Evolutionary conservation across 192 early-diverging fungal genomes (phyloP).

Genomic region (Coemansia sp.): DNA sequence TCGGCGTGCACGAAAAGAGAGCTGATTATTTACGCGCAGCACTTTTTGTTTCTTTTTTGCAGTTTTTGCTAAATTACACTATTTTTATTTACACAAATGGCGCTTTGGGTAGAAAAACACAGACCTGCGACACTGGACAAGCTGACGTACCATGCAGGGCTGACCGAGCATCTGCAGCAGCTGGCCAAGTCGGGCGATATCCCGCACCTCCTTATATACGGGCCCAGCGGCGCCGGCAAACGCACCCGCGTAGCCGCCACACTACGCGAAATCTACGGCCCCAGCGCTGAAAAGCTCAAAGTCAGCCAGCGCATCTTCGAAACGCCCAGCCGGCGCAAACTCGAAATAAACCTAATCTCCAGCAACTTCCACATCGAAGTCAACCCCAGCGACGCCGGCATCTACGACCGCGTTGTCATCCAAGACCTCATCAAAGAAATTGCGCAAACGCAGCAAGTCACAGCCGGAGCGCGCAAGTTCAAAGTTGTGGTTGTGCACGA

Average conservation of each 20-base stretch:
- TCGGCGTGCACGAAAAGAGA: background rate
- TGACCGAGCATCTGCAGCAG: slow-evolving; percentile 71
- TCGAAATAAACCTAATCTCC: slow-evolving; percentile 81
- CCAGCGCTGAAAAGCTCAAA: slow-evolving; percentile 90
- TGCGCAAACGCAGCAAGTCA: slow-evolving; percentile 92
- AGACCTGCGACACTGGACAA: slow-evolving; percentile 78
- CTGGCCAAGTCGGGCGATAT: slow-evolving; percentile 81
- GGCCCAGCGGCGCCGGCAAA: slow-evolving; percentile 94
- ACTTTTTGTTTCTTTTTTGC: background rate
- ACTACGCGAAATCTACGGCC: slow-evolving; percentile 85
- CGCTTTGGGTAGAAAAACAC: slow-evolving; percentile 96
- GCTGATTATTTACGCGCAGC: background rate
- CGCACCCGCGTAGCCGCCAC: slow-evolving; percentile 89
- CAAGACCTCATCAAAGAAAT: slow-evolving; percentile 96
- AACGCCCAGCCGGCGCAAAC: slow-evolving; percentile 80
- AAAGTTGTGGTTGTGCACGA: slow-evolving; percentile 96
- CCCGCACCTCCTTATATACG: slow-evolving; percentile 93
- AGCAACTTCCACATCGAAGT: slow-evolving; percentile 98
- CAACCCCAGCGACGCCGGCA: slow-evolving; percentile 96
- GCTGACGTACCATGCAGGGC: slow-evolving; percentile 76
- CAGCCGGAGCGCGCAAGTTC: slow-evolving; percentile 74
- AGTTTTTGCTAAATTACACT: background rate
- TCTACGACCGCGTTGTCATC: slow-evolving; percentile 86
- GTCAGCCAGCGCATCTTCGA: slow-evolving; percentile 81
- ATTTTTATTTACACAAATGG: slow-evolving; percentile 17